phyloP scores from a whole-genome alignment of 345 rosid species.

The Linum lewisii region DNA sequence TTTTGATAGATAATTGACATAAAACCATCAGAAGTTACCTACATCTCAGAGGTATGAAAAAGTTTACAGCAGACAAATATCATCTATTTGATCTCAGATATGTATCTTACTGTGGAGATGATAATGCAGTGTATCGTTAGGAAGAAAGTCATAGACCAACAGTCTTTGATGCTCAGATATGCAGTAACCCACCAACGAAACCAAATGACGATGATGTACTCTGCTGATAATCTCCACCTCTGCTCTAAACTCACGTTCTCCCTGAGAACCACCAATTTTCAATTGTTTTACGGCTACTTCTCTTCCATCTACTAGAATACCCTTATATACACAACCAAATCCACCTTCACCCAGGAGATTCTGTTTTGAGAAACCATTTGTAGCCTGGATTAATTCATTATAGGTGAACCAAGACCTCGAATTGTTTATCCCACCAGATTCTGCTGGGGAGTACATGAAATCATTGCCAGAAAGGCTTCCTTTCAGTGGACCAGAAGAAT shows the following conservation, averaged over 20 bases:
- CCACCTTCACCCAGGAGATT: conserved; percentile 98
- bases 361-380: conserved; percentile 54
- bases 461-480: conserved; percentile 48
- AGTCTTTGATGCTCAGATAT: conserved; percentile 71
- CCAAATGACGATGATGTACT: conserved; percentile 96
- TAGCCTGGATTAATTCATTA: conserved; percentile 65
- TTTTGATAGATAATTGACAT: too few species aligned
- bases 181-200: conserved; percentile 92
- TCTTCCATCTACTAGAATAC: conserved; percentile 64
- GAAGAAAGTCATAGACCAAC: conserved; percentile 84
- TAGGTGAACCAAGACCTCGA: conserved; percentile 86
- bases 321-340: conserved; percentile 96
- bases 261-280: conserved; percentile 92
- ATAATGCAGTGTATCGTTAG: conserved; percentile 78
- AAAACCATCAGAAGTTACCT: too few species aligned
- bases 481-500: conserved; percentile 35
- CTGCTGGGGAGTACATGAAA: conserved; percentile 51
- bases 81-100: conserved; percentile 5
- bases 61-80: neutral
- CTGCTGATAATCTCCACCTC: conserved; percentile 96
- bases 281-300: conserved; percentile 92
- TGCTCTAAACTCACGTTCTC: conserved; percentile 93
- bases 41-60: neutral
- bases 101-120: conserved; percentile 75
- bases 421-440: conserved; percentile 56